These are phyloP conservation scores for Styphnolobium japonicum DNA, from an alignment of 306 rosid genomes.

Conservation along the genomic window DNA sequence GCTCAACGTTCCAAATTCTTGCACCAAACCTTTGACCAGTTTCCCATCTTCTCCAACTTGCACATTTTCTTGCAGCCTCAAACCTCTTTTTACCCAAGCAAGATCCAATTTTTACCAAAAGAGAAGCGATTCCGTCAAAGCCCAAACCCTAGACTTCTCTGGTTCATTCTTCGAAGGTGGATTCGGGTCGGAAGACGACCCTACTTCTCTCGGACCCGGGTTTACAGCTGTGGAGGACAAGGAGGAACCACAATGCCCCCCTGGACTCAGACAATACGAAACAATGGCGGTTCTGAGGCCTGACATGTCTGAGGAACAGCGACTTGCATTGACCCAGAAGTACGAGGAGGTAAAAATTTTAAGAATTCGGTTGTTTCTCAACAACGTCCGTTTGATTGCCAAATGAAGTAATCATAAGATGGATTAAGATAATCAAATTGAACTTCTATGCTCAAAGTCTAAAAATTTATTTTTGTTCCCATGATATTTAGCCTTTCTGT, in stretches of 20 bases:
- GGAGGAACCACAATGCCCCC: conserved; percentile 84
- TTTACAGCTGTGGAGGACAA: conserved; percentile 64
- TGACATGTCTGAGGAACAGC: conserved; percentile 75
- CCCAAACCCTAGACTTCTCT: conserved; percentile 65
- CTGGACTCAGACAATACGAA: conserved; percentile 72
- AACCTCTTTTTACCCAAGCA: conserved; percentile 18
- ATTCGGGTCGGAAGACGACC: conserved; percentile 65
- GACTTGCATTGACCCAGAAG: conserved; percentile 72
- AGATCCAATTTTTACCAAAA: background rate
- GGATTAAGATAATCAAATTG: no score
- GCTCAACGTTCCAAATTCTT: conserved; percentile 19
- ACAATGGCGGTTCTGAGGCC: conserved; percentile 74
- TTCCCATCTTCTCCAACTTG: conserved; percentile 12
- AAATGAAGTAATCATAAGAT: no score
- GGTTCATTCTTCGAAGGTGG: conserved; percentile 75
- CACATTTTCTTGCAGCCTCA: conserved; percentile 23
- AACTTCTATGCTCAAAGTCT: no score
- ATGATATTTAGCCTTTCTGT: no score
- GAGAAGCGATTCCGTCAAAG: conserved; percentile 30
- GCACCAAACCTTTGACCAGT: conserved; percentile 13
- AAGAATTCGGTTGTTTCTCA: background rate
- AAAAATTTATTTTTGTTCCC: no score
- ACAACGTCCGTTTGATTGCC: no score
- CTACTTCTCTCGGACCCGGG: conserved; percentile 43
- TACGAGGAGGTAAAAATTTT: conserved; percentile 64